Evolutionary conservation across 2,329 filamentous ascomycete genomes (phyloP).

Genomic region (Pyrenophora seminiperda): DNA sequence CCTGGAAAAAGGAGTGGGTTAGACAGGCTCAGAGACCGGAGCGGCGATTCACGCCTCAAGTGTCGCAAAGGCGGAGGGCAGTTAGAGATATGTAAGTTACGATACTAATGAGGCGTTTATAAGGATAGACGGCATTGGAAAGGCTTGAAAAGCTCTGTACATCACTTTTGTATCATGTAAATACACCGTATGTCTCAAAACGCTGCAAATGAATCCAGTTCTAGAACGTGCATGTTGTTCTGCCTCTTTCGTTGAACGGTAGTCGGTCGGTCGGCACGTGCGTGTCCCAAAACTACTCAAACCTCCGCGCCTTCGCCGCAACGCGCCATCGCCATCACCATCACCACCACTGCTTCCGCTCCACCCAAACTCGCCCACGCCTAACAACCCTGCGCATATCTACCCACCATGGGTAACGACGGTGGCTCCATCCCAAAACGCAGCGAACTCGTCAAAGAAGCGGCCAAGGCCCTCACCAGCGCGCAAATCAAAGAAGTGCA

Average conservation of each 20-base stretch:
- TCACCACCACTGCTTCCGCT: not conserved
- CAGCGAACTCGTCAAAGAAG: conserved; percentile 93
- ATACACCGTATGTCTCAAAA: not conserved
- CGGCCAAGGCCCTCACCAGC: conserved; percentile 78
- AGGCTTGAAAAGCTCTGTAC: conserved; percentile 3
- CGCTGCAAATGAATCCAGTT: not conserved
- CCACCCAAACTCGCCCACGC: not conserved
- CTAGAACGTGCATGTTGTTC: no score
- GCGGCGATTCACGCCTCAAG: not conserved
- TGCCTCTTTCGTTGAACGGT: not conserved
- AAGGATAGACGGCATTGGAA: not conserved
- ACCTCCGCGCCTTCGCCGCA: conserved; percentile 32
- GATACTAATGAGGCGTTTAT: not conserved
- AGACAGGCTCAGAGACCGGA: conserved; percentile 18
- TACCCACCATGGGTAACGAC: conserved; percentile 83
- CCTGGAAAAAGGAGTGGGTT: conserved; percentile 23
- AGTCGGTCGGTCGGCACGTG: conserved; percentile 13
- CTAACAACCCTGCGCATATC: conserved; percentile 2
- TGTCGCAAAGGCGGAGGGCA: not conserved
- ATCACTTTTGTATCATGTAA: conserved; percentile 6
- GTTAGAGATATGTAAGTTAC: conserved; percentile 3
- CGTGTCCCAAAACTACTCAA: conserved; percentile 21
- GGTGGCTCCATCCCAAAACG: conserved; percentile 94
- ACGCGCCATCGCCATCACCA: conserved; percentile 4
- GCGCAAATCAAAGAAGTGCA: conserved; percentile 88